A percentile compares a stretch with the other conserved stretches of the same genome.
These are phyloP conservation scores for Coffea humblotiana DNA, from an alignment of 305 asterid genomes.

Conservation along the genomic window DNA sequence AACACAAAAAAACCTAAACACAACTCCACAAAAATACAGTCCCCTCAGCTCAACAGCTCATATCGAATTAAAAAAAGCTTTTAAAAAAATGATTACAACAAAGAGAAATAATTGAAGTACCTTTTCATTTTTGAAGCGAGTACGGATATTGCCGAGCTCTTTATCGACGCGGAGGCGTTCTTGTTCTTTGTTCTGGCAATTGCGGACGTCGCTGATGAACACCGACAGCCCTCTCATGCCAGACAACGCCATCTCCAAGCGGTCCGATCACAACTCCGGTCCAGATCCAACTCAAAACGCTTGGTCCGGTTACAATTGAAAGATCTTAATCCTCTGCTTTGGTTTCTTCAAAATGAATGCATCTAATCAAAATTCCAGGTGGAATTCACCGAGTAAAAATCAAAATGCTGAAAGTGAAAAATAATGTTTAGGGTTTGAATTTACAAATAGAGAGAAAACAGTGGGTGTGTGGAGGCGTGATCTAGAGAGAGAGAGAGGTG, in stretches of 20 bases:
- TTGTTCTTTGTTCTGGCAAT: constrained; percentile 97
- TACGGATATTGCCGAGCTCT: constrained; percentile 96
- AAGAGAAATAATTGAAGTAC: constrained; percentile 21
- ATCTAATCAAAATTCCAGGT: constrained; percentile 5
- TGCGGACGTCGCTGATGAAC: constrained; percentile 85
- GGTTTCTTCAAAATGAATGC: constrained; percentile 9
- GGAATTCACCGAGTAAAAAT: constrained; percentile 3
- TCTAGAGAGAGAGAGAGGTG: constrained; percentile 42
- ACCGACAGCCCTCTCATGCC: constrained; percentile 84
- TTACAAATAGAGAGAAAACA: constrained; percentile 13
- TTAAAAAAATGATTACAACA: no score
- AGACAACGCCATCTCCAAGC: constrained; percentile 81
- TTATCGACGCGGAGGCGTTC: constrained; percentile 98
- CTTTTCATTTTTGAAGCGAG: constrained; percentile 96
- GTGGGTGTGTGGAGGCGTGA: constrained; percentile 22
- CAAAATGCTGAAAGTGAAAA: not conserved
- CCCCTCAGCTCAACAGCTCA: not conserved
- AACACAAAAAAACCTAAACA: not conserved
- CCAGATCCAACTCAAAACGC: constrained; percentile 65
- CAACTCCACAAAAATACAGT: not conserved
- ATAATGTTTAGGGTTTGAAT: constrained; percentile 6
- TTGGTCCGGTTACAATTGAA: constrained; percentile 7
- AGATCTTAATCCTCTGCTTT: constrained; percentile 20
- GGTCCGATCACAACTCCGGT: constrained; percentile 24
- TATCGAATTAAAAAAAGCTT: constrained; percentile 1